Evolutionary conservation across 768 basidiomycete species (phyloP), one percentile per base, ranked within the genome.

Genomic region (Mrakia frigida): DNA sequence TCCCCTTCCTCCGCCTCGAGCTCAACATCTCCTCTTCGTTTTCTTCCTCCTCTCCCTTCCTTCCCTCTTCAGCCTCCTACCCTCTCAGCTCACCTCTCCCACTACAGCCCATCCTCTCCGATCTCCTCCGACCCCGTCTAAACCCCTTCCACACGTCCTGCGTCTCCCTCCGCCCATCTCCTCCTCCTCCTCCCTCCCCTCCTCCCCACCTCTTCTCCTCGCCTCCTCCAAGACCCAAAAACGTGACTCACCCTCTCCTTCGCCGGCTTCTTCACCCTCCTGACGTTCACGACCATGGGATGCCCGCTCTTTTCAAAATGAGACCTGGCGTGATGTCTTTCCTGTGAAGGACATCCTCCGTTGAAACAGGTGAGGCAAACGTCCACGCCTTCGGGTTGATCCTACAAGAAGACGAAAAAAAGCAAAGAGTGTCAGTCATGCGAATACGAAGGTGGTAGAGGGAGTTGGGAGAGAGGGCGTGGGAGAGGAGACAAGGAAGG

Each of bases 341-440:
- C 83, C 18, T 61, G 68, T 9, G 80, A 81, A 3, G 90, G 84
- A 81, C 96, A 99, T 0, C 90, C 92, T 11, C 97, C 97, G 80
- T 95, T 98, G 87, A 95, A 99, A 85, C 96, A 99, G 33, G 83
- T 83, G 74, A 99, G 85, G 83, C 96, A 99, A 72, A 98, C 91
- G 80, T 97, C 91, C 78, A 97, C 85, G 9, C 96, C 96, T 18
- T 86, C 83, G 0, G 89, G 86, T 4, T 84, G 84, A 81, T 94
- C 93, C 91, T 94, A 80, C n/a, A 70, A 70, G n/a, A 37, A 9
- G 0, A 46, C 52, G n/a, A 73, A 25, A 39, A 37, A 23, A 21
- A 41, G 33, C 14, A 68, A n/a, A n/a, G n/a, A n/a, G n/a, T n/a
- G n/a, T n/a, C n/a, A n/a, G n/a, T n/a, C n/a, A n/a, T n/a, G n/a